Evolutionary conservation across 2,329 filamentous ascomycete species (phyloP), one percentile per base, ranked within the genome.

Genomic region (Epichloe amarillans): DNA sequence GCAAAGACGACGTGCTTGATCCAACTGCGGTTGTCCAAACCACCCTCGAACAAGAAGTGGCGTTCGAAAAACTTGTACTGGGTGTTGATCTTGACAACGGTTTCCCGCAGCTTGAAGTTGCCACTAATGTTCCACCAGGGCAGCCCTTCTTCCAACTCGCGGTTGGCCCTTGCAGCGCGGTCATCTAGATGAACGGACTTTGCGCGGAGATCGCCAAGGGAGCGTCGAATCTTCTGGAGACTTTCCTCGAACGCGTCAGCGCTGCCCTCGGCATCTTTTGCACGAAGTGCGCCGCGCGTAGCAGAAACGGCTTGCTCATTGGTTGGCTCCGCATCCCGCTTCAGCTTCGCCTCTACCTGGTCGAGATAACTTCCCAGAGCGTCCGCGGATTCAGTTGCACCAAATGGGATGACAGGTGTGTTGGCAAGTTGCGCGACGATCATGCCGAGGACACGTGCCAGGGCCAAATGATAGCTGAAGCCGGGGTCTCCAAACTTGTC

Each of bases 1-100:
- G 90, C 90, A 67, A 94, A 96, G 1, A 96, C 85, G 2, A 95
- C 84, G 61, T 96, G 91, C 71, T 96, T 96, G 72, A 91, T 97
- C 89, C 89, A 96, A 23, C 72, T 72, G 53, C 91, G 73, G 1
- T 81, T 80, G 63, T 95, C 90, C 19, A 97, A 69, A 0, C 91
- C 91, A 3, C 76, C 73, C 4, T 79, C 69, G 60, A 88, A 84
- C 55, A 96, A 60, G 66, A 96, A 95, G 47, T 82, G 74, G 15
- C 89, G 75, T 66, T 97, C 91, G 0, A 97, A 69, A 8, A 74
- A 72, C 74, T 95, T 95, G 72, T 95, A 95, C 64, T 86, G 85
- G 35, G 72, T 74, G 66, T 97, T 97, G 43, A 84, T 77, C 11
- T 67, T 72, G 30, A 80, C 75, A 49, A 95, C 79, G 17, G 78